These are phyloP conservation scores for Entomortierella parvispora DNA, from an alignment of 192 early-diverging fungal genomes.

Conservation along the genomic window DNA sequence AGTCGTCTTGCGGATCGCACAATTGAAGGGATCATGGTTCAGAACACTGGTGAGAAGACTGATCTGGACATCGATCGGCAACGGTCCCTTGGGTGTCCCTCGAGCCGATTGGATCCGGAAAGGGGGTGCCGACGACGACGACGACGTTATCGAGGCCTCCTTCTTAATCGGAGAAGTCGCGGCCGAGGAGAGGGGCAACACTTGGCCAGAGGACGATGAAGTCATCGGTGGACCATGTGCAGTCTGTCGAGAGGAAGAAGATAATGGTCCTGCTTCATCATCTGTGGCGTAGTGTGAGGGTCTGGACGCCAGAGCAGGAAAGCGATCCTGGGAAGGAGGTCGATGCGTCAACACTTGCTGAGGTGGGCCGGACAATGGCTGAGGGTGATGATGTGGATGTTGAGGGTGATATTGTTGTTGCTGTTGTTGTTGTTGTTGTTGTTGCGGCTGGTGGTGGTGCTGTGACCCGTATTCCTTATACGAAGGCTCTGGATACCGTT, in stretches of 20 bases:
- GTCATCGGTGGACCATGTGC: neutral
- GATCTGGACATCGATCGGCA: constrained; percentile 39
- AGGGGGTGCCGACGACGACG: too few species aligned
- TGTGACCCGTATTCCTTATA: too few species aligned
- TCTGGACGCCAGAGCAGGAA: too few species aligned
- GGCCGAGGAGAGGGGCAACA: neutral
- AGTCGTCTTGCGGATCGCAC: constrained; percentile 39
- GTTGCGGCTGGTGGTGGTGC: too few species aligned
- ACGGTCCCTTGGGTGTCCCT: constrained; percentile 28
- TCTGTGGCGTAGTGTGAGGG: neutral
- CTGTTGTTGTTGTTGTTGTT: constrained; percentile 21
- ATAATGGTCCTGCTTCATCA: neutral
- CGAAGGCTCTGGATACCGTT: too few species aligned
- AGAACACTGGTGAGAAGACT: constrained; percentile 26
- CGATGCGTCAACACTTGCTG: neutral
- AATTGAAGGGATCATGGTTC: constrained; percentile 47
- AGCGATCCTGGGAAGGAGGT: too few species aligned
- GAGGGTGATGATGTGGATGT: neutral
- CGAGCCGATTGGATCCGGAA: constrained; percentile 8
- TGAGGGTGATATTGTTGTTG: neutral
- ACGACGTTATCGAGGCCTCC: too few species aligned
- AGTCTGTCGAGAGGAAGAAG: neutral
- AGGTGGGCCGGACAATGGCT: neutral
- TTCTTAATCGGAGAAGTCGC: neutral
- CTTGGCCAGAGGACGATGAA: neutral